Base-by-base conservation (phyloP, 805 yeast genomes). In the Yamadazyma tumulicola region DNA sequence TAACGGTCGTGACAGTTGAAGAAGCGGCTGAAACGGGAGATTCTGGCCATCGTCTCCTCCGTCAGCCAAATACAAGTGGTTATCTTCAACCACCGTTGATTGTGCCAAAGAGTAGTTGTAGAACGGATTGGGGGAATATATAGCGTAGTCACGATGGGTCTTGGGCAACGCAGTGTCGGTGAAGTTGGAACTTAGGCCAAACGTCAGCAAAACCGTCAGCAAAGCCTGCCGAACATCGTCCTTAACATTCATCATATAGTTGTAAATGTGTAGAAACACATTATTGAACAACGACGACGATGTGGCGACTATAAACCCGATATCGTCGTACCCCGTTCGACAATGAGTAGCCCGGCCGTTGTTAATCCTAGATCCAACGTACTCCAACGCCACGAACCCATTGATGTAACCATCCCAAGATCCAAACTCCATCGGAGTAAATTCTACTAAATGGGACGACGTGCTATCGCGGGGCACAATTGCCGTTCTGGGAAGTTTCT, bases 381-480 rank as follows among this genome's bases (percentile, higher is more conserved):
- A 79, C 38, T 64, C 66, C 26, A 72, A 44, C n/a, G 72, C 64
- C 3, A 71, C 59, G 43, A 80, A 80, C 4, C 74, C 59, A 23
- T 63, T 55, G 21, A 72, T 43, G 26, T 54, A 52, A 10, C 59
- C 41, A 42, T 78, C 82, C 84, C 85, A 80, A 0, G 82, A 75
- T 0, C 86, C 86, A 59, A 79, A 79, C 38, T 80, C 87, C 47
- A 55, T 76, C 0, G 85, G 85, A 10, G 72, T 75, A 43, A 80
- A 72, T 51, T 80, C 86, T 42, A 77, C 69, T 2, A 75, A 39
- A 38, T 66, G 71, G 1, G 80, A 69, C 20, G 54, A 52, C 1
- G 47, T n/a, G 30, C 59, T 51, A n/a, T 57, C 48, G 9, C 31
- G 37, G 7, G 39, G 43, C 31, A 45, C 48, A 10, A 7, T 12